Base-by-base conservation (phyloP, 2,329 filamentous ascomycete species). In the Trichophaea hybrida region DNA sequence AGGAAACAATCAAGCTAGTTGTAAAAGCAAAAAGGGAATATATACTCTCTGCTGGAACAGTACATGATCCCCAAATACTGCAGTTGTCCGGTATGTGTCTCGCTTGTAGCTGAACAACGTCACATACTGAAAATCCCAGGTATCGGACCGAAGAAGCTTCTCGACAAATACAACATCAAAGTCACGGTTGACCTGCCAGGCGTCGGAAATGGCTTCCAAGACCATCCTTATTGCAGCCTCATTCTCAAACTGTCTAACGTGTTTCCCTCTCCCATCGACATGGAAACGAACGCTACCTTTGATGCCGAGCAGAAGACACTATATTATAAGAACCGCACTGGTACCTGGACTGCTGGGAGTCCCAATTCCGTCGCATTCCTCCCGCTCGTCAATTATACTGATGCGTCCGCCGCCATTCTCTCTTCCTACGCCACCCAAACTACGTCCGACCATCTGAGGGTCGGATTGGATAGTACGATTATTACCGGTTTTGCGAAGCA, bases 121-220 rank as follows among this genome's bases (percentile, higher is more conserved):
- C n/a, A 10, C 55, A 67, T 79, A 2, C 70, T 79, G 0, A 72
- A 77, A 61, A 68, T 75, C 2, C 77, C 75, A 31, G 77, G 77
- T 0, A 72, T 80, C 6, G 77, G 77, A 0, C 69, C 71, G 4
- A 64, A 67, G 10, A 65, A 68, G 2, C 64, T 74, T 1, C 66
- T 80, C 5, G 55, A 69, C 0, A 62, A 63, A 4, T 68, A 74
- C 13, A 69, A 69, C 0, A 75, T 80, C n/a, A 62, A 70, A 0
- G 64, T 74, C 0, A 59, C 78, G 0, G 69, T 73, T 1, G 72
- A 78, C 53, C 70, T 76, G 0, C 75, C 77, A 0, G 75, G 74
- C 0, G 77, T 80, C 0, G 78, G 78, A 2, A 69, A 74, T 50
- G 76, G 76, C 61, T 71, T 76, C 17, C 72, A 75, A 35, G 75